Base-by-base conservation (phyloP, 805 yeast genomes). In the Candida krabiensis region DNA sequence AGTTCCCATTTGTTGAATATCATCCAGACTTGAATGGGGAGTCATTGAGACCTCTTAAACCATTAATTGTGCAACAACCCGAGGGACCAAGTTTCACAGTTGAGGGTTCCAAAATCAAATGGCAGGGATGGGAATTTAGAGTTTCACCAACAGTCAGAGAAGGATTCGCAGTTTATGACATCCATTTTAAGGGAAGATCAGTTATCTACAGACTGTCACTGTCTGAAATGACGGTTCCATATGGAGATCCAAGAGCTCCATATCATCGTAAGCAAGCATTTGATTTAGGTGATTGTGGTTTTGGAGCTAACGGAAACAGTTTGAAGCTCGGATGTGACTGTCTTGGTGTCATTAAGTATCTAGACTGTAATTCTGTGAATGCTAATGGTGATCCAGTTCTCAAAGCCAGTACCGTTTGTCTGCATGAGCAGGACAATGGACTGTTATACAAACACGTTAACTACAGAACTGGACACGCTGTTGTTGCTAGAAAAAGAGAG, bases 71-170 rank as follows among this genome's bases (percentile, higher is more conserved):
- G 33, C 55, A 61, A 27, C 93, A 86, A 66, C 91, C 93, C 35
- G 91, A 86, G 51, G 95, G 95, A 46, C 80, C 89, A 13, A 79
- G 87, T 2, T 85, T 81, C 68, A 53, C 70, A 16, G 64, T 78
- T 32, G 71, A 72, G n/a, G 83, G 82, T 25, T 67, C 75, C 44
- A 78, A 79, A 55, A 73, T 85, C 51, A 64, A 69, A 43, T 85
- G 95, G 95, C 91, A 83, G 66, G 88, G 83, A 19, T 85, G 93
- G 93, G 83, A 80, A 61, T 83, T 85, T 67, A 73, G 82, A 59
- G 85, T 79, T 29, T 72, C 79, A 37, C 69, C 85, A 38, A 79
- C 79, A 50, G 79, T 76, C 33, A 80, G 95, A 70, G 95, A 85
- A 66, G 95, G 95, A 49, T 71, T 82, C 52, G 91, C 83, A 19